A percentile compares a stretch with the other conserved stretches of the same genome.
Evolutionary conservation across 306 rosid genomes (phyloP).

Genomic region (Acacia crassicarpa): DNA sequence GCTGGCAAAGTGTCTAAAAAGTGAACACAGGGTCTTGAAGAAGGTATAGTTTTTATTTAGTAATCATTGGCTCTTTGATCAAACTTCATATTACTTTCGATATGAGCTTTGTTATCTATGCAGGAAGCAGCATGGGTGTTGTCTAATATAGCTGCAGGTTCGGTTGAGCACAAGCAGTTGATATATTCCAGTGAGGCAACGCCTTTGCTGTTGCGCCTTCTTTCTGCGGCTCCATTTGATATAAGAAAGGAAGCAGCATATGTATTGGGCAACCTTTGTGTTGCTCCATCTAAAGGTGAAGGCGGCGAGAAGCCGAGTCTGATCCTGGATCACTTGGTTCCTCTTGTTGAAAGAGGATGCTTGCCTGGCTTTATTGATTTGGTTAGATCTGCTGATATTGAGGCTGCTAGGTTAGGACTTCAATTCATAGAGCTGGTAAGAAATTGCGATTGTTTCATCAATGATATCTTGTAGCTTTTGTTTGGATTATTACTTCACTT

Average conservation of each 20-base stretch:
- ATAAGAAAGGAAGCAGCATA: slow-evolving; percentile 91
- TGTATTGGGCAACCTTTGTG: slow-evolving; percentile 91
- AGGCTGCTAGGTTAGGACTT: slow-evolving; percentile 91
- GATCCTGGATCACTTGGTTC: slow-evolving; percentile 75
- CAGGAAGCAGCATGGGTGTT: slow-evolving; percentile 98
- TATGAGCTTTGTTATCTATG: slow-evolving; percentile 23
- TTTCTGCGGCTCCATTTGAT: slow-evolving; percentile 79
- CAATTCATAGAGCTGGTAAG: slow-evolving; percentile 92
- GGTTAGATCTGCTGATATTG: slow-evolving; percentile 81
- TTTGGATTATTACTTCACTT: slow-evolving; percentile 13
- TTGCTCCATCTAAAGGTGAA: slow-evolving; percentile 58
- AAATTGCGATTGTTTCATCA: slow-evolving; percentile 22
- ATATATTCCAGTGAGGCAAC: slow-evolving; percentile 69
- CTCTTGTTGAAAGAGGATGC: slow-evolving; percentile 77
- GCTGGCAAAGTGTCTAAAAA: slow-evolving; percentile 72
- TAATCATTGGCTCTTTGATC: slow-evolving; percentile 5
- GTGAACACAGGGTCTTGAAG: slow-evolving; percentile 88
- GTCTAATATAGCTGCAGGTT: slow-evolving; percentile 88
- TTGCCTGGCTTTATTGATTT: slow-evolving; percentile 82
- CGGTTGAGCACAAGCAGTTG: slow-evolving; percentile 78
- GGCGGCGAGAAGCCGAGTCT: slow-evolving; percentile 66
- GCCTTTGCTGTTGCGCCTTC: slow-evolving; percentile 66
- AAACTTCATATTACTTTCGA: slow-evolving; percentile 30
- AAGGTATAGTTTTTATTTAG: slow-evolving; percentile 55
- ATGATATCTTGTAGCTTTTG: slow-evolving; percentile 14